Conservation (phyloP, 2,329 filamentous ascomycete genomes). For the Helminthosporium solani region DNA sequence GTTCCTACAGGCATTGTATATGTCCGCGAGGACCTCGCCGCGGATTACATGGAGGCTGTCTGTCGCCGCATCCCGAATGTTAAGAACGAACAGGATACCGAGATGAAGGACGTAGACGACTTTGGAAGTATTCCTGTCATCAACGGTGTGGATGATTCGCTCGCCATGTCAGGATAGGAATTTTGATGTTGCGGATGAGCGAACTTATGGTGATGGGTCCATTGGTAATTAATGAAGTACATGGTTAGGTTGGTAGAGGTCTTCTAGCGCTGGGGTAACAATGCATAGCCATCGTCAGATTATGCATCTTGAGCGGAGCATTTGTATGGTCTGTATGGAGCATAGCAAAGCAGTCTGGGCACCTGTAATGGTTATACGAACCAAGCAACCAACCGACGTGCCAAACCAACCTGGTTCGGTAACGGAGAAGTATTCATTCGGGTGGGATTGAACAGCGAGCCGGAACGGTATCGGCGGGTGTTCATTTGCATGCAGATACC, state of each 20-base stretch:
- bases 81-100: constrained; percentile 9
- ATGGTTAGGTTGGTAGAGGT: too few species aligned
- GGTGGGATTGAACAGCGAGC: neutral
- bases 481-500: neutral
- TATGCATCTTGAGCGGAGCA: too few species aligned
- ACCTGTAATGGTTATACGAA: too few species aligned
- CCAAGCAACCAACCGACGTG: too few species aligned
- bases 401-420: too few species aligned
- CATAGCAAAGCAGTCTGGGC: too few species aligned
- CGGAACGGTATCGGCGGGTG: neutral
- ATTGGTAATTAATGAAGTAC: too few species aligned
- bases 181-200: neutral
- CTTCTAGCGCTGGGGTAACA: too few species aligned
- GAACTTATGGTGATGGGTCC: neutral
- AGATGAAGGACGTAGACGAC: constrained; percentile 14
- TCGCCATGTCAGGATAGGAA: neutral
- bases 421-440: too few species aligned
- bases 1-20: constrained; percentile 70
- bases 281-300: too few species aligned
- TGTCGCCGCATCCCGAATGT: constrained; percentile 7
- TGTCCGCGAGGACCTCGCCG: constrained; percentile 66
- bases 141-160: constrained; percentile 18
- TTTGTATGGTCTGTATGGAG: too few species aligned
- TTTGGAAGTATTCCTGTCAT: constrained; percentile 23
- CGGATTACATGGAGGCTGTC: constrained; percentile 59